Evolutionary conservation across 371 early-diverging fungal genomes (phyloP), one percentile per base, ranked within the genome.

Genomic region (Mortierella sp.): DNA sequence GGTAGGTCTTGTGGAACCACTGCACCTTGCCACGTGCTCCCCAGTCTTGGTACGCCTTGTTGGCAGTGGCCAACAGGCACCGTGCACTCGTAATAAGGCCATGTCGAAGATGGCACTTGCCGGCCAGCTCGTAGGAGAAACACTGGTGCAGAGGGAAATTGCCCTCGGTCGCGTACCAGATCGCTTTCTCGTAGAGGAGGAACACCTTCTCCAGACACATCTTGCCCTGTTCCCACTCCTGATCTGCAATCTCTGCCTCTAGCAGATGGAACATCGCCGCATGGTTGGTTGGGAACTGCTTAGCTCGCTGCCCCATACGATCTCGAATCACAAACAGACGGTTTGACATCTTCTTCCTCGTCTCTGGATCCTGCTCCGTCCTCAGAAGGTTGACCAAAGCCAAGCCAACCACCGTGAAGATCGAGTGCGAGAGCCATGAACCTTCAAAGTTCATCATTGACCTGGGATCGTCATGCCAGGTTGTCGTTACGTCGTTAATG

Each of bases 371-470:
- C 28, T 50, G 37, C 41, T 76, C 78, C 7, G 70, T 76, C 23
- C 66, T 56, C 23, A 76, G 30, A 34, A 76, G 26, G 23, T 48
- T 76, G 12, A 48, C 70, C 27, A 70, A 21, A 1, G 70, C 19
- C 34, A 76, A 42, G 9, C 70, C 78, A 4, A 76, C 63, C 1
- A 67, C 68, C 2, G 69, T 73, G 26, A 61, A 76, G 46, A 70
- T 57, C 17, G 66, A 49, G 19, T 76, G 70, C 9, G 70, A 41
- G 9, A 76, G 56, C 78, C 78, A 76, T 0, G 70, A 60, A 0
- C 70, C 70, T n/a, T 76, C 78, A 65, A 76, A 70, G 51, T 76
- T 76, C 70, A 76, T 60, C 37, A 70, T 57, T 5, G 78, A 76
- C 30, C 57, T 65, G 1, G 78, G 59, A 31, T 76, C 78, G 15